Base-by-base conservation (phyloP, 1,284 basidiomycete genomes). In the Boletus hoseneyae region DNA sequence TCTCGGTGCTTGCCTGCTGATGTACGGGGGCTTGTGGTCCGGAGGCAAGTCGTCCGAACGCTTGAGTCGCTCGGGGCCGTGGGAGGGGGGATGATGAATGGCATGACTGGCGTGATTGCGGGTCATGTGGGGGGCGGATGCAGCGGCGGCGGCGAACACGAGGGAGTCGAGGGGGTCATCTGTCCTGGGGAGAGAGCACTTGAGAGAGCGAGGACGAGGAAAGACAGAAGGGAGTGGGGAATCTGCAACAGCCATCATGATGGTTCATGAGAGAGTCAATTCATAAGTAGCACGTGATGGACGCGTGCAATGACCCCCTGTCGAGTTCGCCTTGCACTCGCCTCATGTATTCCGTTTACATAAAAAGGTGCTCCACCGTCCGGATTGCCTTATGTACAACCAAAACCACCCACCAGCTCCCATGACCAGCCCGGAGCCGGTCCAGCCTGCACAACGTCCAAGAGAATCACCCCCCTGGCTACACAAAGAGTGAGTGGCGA, bases 121-220 rank as follows among this genome's bases (percentile, higher is more conserved):
- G 33, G 88, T 89, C 47, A 84, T 75, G 55, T 87, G 78, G 7
- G 85, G 84, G 19, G 82, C 83, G 1, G 85, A 84, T 2, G 85
- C 82, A 11, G 79, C 75, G 11, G 80, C 85, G 0, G 83, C 83
- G 29, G 85, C 86, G 45, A 90, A 78, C 44, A 90, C 71, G 5
- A 90, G 72, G 16, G 87, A 83, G 58, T 90, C 85, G 38, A 90
- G 74, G 0, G 80, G 78, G 12, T 83, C 80, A 63, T 90, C 87
- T 49, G 53, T 60, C 83, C 73, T 52, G 77, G 71, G 6, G 7
- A 7, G 23, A 7, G 23, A 25, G 23, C 23, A 12, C 68, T 61
- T 78, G 73, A 47, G 69, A 52, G 48, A 58, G 6, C 65, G 69
- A 19, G 74, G 67, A 1, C 69, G 70, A 15, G 74, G 70, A 41